Percentiles rank a stretch among this genome's conserved stretches.
Conservation (phyloP, 1,139 yeast genomes). For the Yamadazyma sp. region DNA sequence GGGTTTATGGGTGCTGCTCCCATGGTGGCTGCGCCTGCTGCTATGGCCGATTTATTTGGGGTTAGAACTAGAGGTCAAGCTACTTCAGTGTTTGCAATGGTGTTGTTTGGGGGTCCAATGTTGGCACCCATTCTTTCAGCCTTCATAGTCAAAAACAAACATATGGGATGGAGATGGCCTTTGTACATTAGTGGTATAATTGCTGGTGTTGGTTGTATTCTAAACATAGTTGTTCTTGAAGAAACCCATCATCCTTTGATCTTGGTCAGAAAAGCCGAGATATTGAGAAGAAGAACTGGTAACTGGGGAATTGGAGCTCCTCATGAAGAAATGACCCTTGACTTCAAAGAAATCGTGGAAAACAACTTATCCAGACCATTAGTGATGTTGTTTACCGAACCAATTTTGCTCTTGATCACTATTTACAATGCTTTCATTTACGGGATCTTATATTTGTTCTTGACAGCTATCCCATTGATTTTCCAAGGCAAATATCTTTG, state of each 20-base stretch:
- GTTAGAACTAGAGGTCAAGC: slow-evolving; percentile 38
- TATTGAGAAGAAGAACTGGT: slow-evolving; percentile 53
- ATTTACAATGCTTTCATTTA: slow-evolving; percentile 81
- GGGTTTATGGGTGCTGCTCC: slow-evolving; percentile 46
- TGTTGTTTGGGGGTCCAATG: slow-evolving; percentile 49
- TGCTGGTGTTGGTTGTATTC: slow-evolving; percentile 33
- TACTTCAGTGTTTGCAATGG: slow-evolving; percentile 32
- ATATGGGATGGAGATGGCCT: slow-evolving; percentile 61
- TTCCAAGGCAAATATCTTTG: slow-evolving; percentile 63
- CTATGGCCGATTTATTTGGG: slow-evolving; percentile 40
- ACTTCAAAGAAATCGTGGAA: slow-evolving; percentile 63
- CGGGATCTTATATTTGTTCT: slow-evolving; percentile 74
- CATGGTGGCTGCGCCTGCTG: slow-evolving; percentile 46
- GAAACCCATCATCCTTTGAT: slow-evolving; percentile 56
- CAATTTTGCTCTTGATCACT: slow-evolving; percentile 66
- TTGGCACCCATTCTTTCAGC: slow-evolving; percentile 43
- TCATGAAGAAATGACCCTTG: slow-evolving; percentile 68
- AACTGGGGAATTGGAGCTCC: slow-evolving; percentile 87
- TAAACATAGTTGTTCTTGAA: slow-evolving; percentile 32
- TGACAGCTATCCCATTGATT: slow-evolving; percentile 79
- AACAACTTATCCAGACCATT: slow-evolving; percentile 73
- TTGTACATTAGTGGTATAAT: slow-evolving; percentile 54
- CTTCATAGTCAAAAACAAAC: slow-evolving; percentile 30
- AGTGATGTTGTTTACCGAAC: slow-evolving; percentile 67
- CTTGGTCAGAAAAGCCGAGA: slow-evolving; percentile 60